Evolutionary conservation across 306 rosid species (phyloP), one percentile per base, ranked within the genome.

Genomic region (Casuarina equisetifolia): DNA sequence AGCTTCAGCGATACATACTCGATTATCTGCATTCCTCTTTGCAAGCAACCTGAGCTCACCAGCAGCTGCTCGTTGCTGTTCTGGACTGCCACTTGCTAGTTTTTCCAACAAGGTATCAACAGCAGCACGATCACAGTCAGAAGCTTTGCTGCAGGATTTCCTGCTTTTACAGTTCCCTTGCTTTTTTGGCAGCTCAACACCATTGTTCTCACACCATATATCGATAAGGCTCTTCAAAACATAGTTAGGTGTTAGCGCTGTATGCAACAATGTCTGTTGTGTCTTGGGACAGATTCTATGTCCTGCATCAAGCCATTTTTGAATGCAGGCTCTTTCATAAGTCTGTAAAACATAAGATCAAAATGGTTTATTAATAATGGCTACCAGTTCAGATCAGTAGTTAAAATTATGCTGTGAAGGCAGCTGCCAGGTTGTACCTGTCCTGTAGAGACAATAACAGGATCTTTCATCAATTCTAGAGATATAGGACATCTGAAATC

Each of bases 401-500:
- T 59, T 25, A 45, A 35, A 35, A 58, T 42, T 13, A 74, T 10
- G 6, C 16, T 77, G 50, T 52, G 11, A 82, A 73, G 76, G 45
- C 32, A 75, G 70, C 11, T n/a, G 63, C 32, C 3, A 13, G 77
- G 66, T 52, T 52, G 19, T 91, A 96, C 99, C 99, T 92, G 99
- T 81, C 99, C 98, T 25, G 98, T 96, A 59, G 99, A 91, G 76
- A 96, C 94, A 71, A 93, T 91, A 17, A 96, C 99, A 15, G 98
- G 99, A 86, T 96, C 98, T 85, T 89, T 91, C 99, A 96, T 92
- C 73, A 93, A 79, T 79, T 96, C 98, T 57, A 96, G 96, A 76
- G 99, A 96, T 81, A 96, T 90, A 7, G 99, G 99, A 83, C 99
- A 96, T 76, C 98, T 83, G 76, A 96, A 96, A 85, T 96, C 99